Base-by-base conservation (phyloP, 2,329 filamentous ascomycete species). In the Tolypocladium amazonense region DNA sequence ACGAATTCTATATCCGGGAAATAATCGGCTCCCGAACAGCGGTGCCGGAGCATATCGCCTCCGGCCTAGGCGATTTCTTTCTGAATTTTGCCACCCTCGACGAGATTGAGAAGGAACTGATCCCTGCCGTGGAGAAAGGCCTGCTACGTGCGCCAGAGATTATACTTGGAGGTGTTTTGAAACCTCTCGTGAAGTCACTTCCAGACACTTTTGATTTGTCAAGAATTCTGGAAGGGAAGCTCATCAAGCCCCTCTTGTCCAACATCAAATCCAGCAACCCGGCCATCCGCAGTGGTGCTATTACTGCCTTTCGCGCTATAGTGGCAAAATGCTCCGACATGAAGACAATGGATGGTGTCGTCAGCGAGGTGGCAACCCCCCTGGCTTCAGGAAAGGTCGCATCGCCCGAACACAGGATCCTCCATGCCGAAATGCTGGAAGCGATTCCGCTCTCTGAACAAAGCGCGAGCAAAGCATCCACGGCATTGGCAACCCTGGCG, bases 191-290 rank as follows among this genome's bases (percentile, higher is more conserved):
- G 61, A 73, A 80, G 11, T 84, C 90, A 35, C 77, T 99, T 8
- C 86, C 91, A 1, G 70, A 76, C 35, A 77, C 78, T 7, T 81
- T 94, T 66, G 93, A 99, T 67, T 79, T 97, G 23, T 93, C 93
- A 11, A 82, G 85, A 43, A 76, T 89, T 5, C 79, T 97, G 23
- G 81, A 83, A 58, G 79, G 81, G 33, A 89, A 88, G 62, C 79
- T 99, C 41, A 74, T 95, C 43, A 97, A 96, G 72, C 90, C 92
- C 7, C 77, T 99, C 15, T 75, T 97, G n/a, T 87, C 91, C 47
- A 96, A 92, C 70, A 80, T 92, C 72, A 97, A 96, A 73, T 97
- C 94, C 1, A 92, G 89, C 68, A 97, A 96, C 71, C 77, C 84
- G 18, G 74, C 75, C 2, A 90, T 97, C 62, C 87, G 93, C 59